Base-by-base conservation (phyloP, 2,329 filamentous ascomycete species). In the Colletotrichum euphorbiae region DNA sequence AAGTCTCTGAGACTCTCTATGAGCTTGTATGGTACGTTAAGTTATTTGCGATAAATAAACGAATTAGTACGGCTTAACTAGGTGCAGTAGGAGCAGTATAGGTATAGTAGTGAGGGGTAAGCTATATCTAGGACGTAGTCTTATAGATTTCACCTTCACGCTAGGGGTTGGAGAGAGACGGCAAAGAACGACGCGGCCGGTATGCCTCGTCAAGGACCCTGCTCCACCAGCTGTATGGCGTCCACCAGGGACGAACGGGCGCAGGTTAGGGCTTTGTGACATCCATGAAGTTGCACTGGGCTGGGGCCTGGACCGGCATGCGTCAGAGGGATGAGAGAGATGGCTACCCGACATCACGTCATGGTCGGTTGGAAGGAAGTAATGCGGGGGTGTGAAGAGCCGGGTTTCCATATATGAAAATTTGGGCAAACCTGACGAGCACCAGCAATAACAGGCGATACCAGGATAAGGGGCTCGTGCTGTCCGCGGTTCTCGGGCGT, bases 161-260 rank as follows among this genome's bases (percentile, higher is more conserved):
- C 45, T 48, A 48, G 45, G 45, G 45, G 45, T 48, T 24, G 19
- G 17, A 48, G 19, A 48, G 17, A 48, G 45, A 48, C 17, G 7
- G 45, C 45, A 48, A 48, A 48, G 45, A 48, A 48, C n/a, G 8
- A 48, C 17, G 19, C 45, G 21, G 45, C 9, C 45, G 45, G 19
- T 56, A 56, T 56, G 52, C 52, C 52, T 56, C 19, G 33, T 42
- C 13, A 58, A 58, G 55, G 9, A 31, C 38, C 55, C 55, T 17
- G 55, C 6, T 45, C 9, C 13, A 58, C 45, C 40, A 15, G 17
- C 38, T 56, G 36, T 5, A 58, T 36, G 40, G 38, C 21, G 40
- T 46, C 13, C 13, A 36, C 40, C 8, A 58, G 55, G 12, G 36
- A 56, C 9, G 19, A 11, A 42, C 31, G n/a, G 51, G 8, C 31